Evolutionary conservation across 1,284 basidiomycete genomes (phyloP), one percentile per base, ranked within the genome.

Genomic region (Moesziomyces globuligerus): DNA sequence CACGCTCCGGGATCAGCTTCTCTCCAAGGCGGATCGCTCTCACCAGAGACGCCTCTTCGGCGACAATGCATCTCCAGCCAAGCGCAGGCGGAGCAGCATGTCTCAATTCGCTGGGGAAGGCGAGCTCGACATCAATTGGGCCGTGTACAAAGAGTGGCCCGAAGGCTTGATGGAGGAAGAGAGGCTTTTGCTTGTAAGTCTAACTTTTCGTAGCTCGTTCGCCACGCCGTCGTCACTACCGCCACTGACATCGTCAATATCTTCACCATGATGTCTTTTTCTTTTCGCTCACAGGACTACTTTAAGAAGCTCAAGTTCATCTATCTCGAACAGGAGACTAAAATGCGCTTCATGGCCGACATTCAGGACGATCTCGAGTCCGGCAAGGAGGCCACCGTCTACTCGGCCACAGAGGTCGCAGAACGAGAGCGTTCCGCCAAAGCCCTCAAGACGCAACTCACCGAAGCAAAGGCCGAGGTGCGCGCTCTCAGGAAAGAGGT

Each of bases 281-380:
- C n/a, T n/a, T 17, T 7, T 21, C 48, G 11, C 28, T 11, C 42
- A 48, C 32, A 38, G 29, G 74, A 76, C 62, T 77, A 79, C 52
- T 79, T 75, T 50, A 74, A 72, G 50, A 77, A 79, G 65, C 74
- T 79, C 51, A 79, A 79, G 48, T 79, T 79, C 48, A 77, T 77
- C 57, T 76, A 76, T 46, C 58, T 79, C 37, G 76, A 79, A 53
- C 75, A 77, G 43, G 76, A 79, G 57, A 79, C 76, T 39, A 79
- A 79, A 61, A 67, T 76, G 60, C 75, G 75, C 13, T 79, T 79
- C 64, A 64, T 79, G 41, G 71, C 70, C 18, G 75, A 77, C 40
- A 58, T 79, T 44, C 70, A 75, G 54, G 76, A 79, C 34, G 76
- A 79, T 32, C 51, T 72, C 39, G 76, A 78, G 47, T 73, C 69